A percentile compares a stretch with the other conserved stretches of the same genome.
Conservation (phyloP, 441 rosid genomes). For the Populus hybrid region DNA sequence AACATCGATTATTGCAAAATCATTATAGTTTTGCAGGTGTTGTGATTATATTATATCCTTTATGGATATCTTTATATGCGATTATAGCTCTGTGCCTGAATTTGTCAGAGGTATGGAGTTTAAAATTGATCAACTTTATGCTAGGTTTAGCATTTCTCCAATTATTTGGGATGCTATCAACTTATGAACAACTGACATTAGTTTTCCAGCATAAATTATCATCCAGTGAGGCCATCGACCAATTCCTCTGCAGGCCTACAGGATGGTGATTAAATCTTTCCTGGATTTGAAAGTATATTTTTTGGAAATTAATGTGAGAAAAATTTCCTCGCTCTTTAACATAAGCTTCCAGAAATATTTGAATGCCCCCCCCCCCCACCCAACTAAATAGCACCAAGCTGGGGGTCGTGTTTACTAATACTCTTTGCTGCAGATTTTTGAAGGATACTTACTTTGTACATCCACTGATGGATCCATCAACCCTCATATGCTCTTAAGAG, state of each 20-base stretch:
- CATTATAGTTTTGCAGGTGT: constrained; percentile 39
- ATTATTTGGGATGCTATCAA: constrained; percentile 4
- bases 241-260: constrained; percentile 14
- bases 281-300: neutral
- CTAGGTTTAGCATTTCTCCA: constrained; percentile 14
- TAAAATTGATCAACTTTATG: constrained; percentile 10
- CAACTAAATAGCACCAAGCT: constrained; percentile 5
- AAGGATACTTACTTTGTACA: constrained; percentile 23
- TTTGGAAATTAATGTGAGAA: neutral
- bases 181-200: constrained; percentile 8
- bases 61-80: constrained; percentile 21
- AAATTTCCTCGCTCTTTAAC: neutral
- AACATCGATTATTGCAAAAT: constrained; percentile 21
- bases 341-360: neutral
- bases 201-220: constrained; percentile 19
- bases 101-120: constrained; percentile 38
- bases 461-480: neutral
- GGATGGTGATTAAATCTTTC: constrained; percentile 17
- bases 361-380: neutral
- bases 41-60: constrained; percentile 20
- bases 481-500: neutral
- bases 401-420: constrained; percentile 24
- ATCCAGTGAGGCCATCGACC: constrained; percentile 15
- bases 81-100: constrained; percentile 28
- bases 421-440: constrained; percentile 29